Percentiles rank a stretch among this genome's conserved stretches.
These are phyloP conservation scores for Alternaria rosae DNA, from an alignment of 2,329 filamentous ascomycete species.

Conservation along the genomic window DNA sequence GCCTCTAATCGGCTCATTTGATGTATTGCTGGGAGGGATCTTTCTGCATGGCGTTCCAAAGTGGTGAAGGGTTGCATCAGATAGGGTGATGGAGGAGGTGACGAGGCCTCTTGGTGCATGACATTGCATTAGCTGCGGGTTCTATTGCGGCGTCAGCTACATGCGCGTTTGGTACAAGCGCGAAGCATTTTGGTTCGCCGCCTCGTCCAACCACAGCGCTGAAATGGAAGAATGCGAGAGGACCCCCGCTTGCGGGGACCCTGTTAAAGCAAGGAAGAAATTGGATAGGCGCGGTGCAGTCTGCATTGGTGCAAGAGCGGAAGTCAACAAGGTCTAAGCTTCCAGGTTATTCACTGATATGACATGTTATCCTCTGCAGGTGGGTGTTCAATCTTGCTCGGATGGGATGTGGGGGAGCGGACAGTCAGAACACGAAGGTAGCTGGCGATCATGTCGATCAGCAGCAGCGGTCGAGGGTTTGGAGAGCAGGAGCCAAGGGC, in stretches of 20 bases:
- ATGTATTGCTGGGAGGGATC: background rate
- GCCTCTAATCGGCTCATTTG: background rate
- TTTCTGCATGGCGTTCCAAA: background rate
- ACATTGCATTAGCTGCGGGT: background rate
- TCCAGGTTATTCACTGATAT: background rate
- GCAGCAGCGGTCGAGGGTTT: background rate
- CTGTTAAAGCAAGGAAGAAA: background rate
- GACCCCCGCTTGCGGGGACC: background rate
- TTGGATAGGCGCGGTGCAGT: background rate
- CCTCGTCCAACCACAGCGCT: background rate
- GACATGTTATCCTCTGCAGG: no score
- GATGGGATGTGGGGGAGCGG: background rate
- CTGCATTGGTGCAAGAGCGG: background rate
- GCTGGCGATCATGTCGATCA: slow-evolving; percentile 5
- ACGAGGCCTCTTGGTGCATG: background rate
- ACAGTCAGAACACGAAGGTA: background rate
- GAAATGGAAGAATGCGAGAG: background rate
- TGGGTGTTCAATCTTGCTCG: background rate
- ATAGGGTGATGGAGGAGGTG: background rate
- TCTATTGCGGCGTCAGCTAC: background rate
- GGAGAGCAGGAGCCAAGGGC: background rate
- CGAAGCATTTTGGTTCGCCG: background rate
- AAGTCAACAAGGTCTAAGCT: background rate
- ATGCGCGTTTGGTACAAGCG: background rate
- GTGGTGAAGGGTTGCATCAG: background rate